These are phyloP conservation scores for Erysiphe pulchra DNA, from an alignment of 2,329 filamentous ascomycete species.

Conservation along the genomic window DNA sequence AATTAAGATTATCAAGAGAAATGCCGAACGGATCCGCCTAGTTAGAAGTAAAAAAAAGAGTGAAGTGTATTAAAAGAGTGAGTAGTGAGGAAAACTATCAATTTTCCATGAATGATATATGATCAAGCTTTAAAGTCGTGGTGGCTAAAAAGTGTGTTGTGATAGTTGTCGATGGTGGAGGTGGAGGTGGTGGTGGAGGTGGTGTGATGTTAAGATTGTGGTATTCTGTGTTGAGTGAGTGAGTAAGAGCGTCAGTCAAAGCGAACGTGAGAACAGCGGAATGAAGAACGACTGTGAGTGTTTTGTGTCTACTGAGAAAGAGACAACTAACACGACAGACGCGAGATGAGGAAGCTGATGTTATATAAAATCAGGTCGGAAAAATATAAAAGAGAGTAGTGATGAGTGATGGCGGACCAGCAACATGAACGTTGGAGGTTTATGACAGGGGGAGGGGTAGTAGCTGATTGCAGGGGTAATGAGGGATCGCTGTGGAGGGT, in stretches of 20 bases:
- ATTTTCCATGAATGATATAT: not conserved
- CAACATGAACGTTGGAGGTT: slow-evolving; percentile 3
- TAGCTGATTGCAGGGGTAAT: not conserved
- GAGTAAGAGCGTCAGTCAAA: slow-evolving; percentile 2
- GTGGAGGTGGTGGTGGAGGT: not conserved
- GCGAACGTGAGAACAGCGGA: slow-evolving; percentile 5
- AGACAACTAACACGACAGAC: slow-evolving; percentile 1
- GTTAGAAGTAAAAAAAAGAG: not conserved
- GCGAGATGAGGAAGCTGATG: slow-evolving; percentile 7
- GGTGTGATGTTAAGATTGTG: not conserved
- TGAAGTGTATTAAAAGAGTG: not conserved
- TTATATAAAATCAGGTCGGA: slow-evolving; percentile 4
- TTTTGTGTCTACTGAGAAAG: not conserved
- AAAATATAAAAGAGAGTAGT: slow-evolving; percentile 1
- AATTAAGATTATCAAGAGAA: not conserved
- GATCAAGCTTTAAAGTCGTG: not conserved
- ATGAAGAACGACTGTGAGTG: not conserved
- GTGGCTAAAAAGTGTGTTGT: not conserved
- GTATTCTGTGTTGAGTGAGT: slow-evolving; percentile 3
- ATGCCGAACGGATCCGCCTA: not conserved
- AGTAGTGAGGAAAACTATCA: not conserved
- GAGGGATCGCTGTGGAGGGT: not conserved
- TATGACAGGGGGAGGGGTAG: slow-evolving; percentile 4
- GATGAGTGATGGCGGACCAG: slow-evolving; percentile 7
- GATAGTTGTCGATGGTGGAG: not conserved